Base-by-base conservation (phyloP, 345 rosid genomes). In the Dimocarpus longan region DNA sequence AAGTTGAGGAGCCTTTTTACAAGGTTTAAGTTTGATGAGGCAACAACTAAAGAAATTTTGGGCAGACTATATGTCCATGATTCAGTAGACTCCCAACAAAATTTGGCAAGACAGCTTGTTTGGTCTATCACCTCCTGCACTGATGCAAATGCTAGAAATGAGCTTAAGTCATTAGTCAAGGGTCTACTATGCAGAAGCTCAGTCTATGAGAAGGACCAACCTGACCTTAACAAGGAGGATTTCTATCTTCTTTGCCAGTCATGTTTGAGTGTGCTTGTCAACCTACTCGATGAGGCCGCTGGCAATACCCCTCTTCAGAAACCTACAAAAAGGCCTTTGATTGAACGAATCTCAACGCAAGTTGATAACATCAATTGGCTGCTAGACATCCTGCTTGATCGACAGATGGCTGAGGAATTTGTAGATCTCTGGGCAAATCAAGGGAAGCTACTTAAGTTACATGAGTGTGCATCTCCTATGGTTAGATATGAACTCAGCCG, bases 361-460 rank as follows among this genome's bases (percentile, higher is more conserved):
- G 98, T 92, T 5, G 97, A 93, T 79, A 93, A 93, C 78, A 88
- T 93, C 76, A 95, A 82, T 65, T 93, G 97, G 98, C 86, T 96
- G 77, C 76, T 92, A 40, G 98, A 93, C 48, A 91, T 93, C 80
- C 85, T 96, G 75, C 87, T 96, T 56, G 97, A 96, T 75, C 71
- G 85, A 52, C 94, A 91, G 79, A 90, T 94, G 82, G 97, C 91
- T 0, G 97, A 93, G 76, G 99, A 90, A 54, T 94, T 96, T 77
- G 97, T 94, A 66, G 91, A 86, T 75, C 73, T 90, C 68, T 93
- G 97, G 99, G 88, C 87, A 22, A 81, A 87, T 70, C 94, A 96
- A 80, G 83, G 15, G 10, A 74, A 79, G 24, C 80, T 96, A 76
- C 85, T 88, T 52, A 88, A 88, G 72, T 66, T 91, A 87, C 95